Evolutionary conservation across 192 early-diverging fungal genomes (phyloP), one percentile per base, ranked within the genome.

Genomic region (Entomortierella parvispora): DNA sequence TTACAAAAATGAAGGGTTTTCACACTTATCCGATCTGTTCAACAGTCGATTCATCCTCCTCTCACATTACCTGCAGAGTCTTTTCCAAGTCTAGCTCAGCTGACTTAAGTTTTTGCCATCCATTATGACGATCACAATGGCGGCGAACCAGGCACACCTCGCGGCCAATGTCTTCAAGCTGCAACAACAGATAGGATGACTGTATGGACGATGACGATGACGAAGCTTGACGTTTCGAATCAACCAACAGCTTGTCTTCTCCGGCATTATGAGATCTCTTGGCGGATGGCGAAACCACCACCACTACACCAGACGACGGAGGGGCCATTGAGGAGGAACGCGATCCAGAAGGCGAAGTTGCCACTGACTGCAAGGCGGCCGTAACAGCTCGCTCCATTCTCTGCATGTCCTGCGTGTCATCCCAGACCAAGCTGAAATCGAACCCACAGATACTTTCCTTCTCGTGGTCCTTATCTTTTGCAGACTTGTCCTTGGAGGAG

Each of bases 41-140:
- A n/a, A n/a, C n/a, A n/a, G n/a, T n/a, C n/a, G n/a, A n/a, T n/a
- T n/a, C n/a, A n/a, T n/a, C n/a, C n/a, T n/a, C n/a, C n/a, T 50
- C 31, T 15, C 31, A 48, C 6, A 42, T 20, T 69, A 84, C 79
- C 62, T 84, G 54, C 37, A 65, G 56, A 0, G 59, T 62, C 44
- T 79, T 62, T 60, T 85, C 84, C 29, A 80, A 78, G 6, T 82
- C 84, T 40, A 85, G 68, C 33, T 84, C 84, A 14, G 66, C 61
- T 17, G 44, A 54, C 22, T 81, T 78, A 10, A 84, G 46, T 17
- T 58, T 85, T 45, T 86, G 83, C 87, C 87, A 88, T 43, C 76
- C 69, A 1, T 28, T 37, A 59, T 88, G 87, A 26, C 72, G 70
- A 43, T 78, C 70, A 56, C 87, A 88, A n/a, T 79, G 61, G 18